A percentile compares a stretch with the other conserved stretches of the same genome.
phyloP scores from a whole-genome alignment of 108 stramenopile species.

The Skeletonema marinoi region DNA sequence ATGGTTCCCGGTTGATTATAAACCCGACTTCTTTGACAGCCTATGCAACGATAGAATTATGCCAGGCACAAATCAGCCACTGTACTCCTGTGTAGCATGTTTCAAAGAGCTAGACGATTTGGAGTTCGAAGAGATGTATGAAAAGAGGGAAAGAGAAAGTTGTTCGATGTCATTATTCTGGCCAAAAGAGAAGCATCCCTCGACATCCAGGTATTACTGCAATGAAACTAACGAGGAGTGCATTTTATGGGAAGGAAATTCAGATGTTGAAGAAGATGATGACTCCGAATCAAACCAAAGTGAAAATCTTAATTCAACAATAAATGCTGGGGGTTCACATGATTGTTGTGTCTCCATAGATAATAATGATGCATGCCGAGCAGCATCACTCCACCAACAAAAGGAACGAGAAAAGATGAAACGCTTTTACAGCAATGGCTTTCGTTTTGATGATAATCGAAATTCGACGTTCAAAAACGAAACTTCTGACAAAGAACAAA shows the following conservation, averaged over 20 bases:
- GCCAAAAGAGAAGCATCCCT: background rate
- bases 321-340: background rate
- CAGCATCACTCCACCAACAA: background rate
- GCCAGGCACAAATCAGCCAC: background rate
- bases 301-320: background rate
- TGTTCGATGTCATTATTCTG: background rate
- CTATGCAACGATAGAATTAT: constrained; percentile 3
- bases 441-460: constrained; percentile 8
- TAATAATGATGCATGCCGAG: constrained; percentile 1
- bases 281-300: background rate
- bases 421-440: constrained; percentile 34
- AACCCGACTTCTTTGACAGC: constrained; percentile 66
- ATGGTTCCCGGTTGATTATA: constrained; percentile 81
- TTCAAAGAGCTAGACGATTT: constrained; percentile 17
- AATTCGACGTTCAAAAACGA: background rate
- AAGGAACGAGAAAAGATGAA: constrained; percentile 9
- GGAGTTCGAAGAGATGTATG: constrained; percentile 1
- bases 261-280: background rate
- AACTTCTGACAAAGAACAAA: background rate
- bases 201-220: background rate
- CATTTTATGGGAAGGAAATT: constrained; percentile 25
- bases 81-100: constrained; percentile 13
- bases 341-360: background rate
- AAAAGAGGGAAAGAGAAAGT: background rate
- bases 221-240: constrained; percentile 11